Conservation (phyloP, 2,329 filamentous ascomycete genomes). For the Didymella arachidicola region DNA sequence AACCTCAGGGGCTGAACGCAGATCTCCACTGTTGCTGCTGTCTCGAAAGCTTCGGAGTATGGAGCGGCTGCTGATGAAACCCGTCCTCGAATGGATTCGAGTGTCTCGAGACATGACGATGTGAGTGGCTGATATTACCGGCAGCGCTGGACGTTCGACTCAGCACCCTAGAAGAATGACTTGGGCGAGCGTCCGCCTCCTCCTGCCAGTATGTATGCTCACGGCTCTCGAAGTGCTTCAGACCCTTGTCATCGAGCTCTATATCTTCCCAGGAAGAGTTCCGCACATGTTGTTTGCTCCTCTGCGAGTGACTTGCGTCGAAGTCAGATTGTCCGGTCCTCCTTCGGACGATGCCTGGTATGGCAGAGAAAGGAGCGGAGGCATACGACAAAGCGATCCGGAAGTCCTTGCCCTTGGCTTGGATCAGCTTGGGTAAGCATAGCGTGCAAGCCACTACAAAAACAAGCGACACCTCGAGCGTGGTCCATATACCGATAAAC, state of each 20-base stretch:
- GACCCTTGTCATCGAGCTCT: conserved; percentile 4
- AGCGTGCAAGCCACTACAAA: conserved; percentile 40
- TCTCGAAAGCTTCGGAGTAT: conserved; percentile 8
- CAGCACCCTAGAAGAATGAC: not conserved
- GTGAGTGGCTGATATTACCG: not conserved
- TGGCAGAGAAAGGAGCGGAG: conserved; percentile 23
- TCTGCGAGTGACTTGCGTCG: not conserved
- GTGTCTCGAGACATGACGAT: not conserved
- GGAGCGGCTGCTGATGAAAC: conserved; percentile 11
- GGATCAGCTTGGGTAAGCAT: conserved; percentile 36
- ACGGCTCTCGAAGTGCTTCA: conserved; percentile 5
- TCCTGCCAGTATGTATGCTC: conserved; percentile 15
- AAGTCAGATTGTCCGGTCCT: conserved; percentile 1
- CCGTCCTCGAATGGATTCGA: conserved; percentile 3
- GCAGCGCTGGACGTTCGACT: not conserved
- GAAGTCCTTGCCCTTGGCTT: conserved; percentile 33
- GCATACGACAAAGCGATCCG: conserved; percentile 29
- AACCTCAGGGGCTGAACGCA: conserved; percentile 3
- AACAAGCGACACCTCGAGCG: conserved; percentile 37
- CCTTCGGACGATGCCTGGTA: conserved; percentile 11
- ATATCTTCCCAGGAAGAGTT: conserved; percentile 13
- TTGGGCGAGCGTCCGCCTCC: not conserved
- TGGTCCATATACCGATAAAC: conserved; percentile 40
- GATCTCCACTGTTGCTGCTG: conserved; percentile 16
- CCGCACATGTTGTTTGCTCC: not conserved